Conservation (phyloP, 352 stramenopile species). For the Phytophthora megakarya region DNA sequence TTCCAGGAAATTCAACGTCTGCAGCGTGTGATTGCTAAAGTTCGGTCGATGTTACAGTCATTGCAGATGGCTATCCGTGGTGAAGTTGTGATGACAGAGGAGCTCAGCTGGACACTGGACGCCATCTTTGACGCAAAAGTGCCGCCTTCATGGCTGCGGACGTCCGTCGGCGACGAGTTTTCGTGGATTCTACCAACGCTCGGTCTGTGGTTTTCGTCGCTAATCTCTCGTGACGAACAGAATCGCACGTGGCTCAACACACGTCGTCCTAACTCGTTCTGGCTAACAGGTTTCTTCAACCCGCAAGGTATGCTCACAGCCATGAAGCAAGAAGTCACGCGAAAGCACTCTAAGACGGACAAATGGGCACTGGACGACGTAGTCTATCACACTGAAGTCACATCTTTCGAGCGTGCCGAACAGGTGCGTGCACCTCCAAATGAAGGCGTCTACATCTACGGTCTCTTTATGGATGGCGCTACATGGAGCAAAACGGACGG, state of each 20-base stretch:
- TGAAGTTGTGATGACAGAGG: conserved; percentile 98
- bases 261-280: conserved; percentile 95
- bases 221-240: conserved; percentile 96
- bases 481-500: conserved; percentile 95
- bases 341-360: conserved; percentile 95
- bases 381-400: conserved; percentile 97
- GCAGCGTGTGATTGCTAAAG: conserved; percentile 96
- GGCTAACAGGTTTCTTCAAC: conserved; percentile 98
- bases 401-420: conserved; percentile 92
- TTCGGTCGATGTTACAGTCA: conserved; percentile 95
- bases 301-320: conserved; percentile 98
- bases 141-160: conserved; percentile 95
- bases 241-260: conserved; percentile 96
- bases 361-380: conserved; percentile 98
- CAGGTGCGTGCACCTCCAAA: conserved; percentile 86
- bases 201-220: conserved; percentile 97
- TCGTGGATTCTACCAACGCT: conserved; percentile 97
- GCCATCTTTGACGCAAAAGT: conserved; percentile 97
- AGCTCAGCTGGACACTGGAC: conserved; percentile 95
- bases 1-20: conserved; percentile 98
- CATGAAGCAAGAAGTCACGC: conserved; percentile 99
- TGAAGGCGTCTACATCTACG: conserved; percentile 98
- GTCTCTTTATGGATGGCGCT: conserved; percentile 96
- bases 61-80: conserved; percentile 97
- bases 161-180: conserved; percentile 97